Percentiles rank a stretch among this genome's conserved stretches.
phyloP scores from a whole-genome alignment of 805 yeast species.

The Nematodospora valgi region DNA sequence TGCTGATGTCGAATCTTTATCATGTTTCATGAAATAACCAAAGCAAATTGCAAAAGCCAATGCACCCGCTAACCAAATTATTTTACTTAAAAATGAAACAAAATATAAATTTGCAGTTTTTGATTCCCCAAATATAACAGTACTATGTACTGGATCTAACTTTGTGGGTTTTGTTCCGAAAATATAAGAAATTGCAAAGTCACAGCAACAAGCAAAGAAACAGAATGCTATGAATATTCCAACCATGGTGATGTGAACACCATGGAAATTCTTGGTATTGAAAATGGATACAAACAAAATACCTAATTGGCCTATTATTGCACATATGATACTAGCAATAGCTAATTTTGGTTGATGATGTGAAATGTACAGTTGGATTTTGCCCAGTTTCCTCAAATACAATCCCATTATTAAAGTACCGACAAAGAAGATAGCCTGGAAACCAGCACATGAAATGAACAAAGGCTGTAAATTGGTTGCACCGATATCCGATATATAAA shows the following conservation, averaged over 20 bases:
- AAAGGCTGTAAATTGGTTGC: conserved; percentile 84
- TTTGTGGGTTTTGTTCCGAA: conserved; percentile 37
- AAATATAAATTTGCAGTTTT: conserved; percentile 40
- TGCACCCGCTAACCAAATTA: conserved; percentile 65
- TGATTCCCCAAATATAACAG: conserved; percentile 35
- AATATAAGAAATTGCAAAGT: conserved; percentile 34
- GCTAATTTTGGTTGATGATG: conserved; percentile 41
- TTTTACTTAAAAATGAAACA: conserved; percentile 51
- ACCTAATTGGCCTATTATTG: conserved; percentile 64
- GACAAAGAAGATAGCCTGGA: conserved; percentile 73
- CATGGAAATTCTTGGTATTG: conserved; percentile 55
- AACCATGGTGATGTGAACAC: conserved; percentile 68
- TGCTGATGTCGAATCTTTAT: conserved; percentile 48
- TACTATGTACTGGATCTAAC: conserved; percentile 37
- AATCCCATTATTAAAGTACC: conserved; percentile 63
- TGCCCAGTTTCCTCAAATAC: conserved; percentile 52
- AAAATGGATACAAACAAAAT: conserved; percentile 72
- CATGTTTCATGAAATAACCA: conserved; percentile 40
- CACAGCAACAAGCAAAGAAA: conserved; percentile 46
- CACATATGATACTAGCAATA: conserved; percentile 41
- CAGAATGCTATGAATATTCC: conserved; percentile 66
- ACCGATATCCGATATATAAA: conserved; percentile 82
- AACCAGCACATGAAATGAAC: conserved; percentile 73
- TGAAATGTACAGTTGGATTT: conserved; percentile 52
- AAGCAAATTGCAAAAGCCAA: conserved; percentile 67